phyloP scores from a whole-genome alignment of 345 rosid genomes.

The Orychophragmus violaceus region DNA sequence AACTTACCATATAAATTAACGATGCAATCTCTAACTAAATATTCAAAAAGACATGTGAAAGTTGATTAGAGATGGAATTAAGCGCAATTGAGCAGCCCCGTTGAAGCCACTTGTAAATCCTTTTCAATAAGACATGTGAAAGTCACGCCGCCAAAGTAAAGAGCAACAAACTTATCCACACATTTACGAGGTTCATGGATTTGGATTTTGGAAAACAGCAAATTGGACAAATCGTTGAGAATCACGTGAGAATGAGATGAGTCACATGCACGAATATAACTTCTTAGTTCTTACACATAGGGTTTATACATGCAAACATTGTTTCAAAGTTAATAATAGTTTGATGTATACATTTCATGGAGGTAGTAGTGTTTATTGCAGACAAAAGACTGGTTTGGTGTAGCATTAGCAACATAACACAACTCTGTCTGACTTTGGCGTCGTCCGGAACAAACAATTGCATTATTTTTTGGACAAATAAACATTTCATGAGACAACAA shows the following conservation, averaged over 20 bases:
- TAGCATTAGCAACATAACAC: too few species aligned
- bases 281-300: not conserved
- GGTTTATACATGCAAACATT: not conserved
- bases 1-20: not conserved
- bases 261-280: constrained; percentile 4
- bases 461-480: too few species aligned
- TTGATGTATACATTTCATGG: too few species aligned
- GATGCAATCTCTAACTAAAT: not conserved
- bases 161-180: constrained; percentile 4
- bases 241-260: constrained; percentile 5
- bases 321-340: too few species aligned
- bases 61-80: not conserved
- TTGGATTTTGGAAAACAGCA: not conserved
- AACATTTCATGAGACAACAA: too few species aligned
- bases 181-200: constrained; percentile 16
- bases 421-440: too few species aligned
- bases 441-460: too few species aligned
- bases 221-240: not conserved
- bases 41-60: not conserved
- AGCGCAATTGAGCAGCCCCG: not conserved
- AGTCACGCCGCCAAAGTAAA: constrained; percentile 14
- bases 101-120: constrained; percentile 2
- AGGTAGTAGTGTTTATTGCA: not conserved
- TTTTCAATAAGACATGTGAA: not conserved
- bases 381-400: constrained; percentile 5